Conservation (phyloP, 176 grass and related monocot genomes). For the Poa annua region DNA sequence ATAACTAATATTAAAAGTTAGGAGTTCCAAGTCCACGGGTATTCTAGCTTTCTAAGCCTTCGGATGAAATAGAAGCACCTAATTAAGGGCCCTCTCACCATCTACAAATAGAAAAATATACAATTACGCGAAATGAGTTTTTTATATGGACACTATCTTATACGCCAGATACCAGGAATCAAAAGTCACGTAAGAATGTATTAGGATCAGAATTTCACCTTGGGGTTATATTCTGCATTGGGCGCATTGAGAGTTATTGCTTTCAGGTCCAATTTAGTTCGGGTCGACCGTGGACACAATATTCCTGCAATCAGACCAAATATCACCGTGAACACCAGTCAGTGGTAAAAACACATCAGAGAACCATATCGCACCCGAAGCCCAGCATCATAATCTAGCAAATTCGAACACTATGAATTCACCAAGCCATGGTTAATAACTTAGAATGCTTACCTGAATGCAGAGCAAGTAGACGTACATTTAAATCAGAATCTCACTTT, state of each 20-base stretch:
- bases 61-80: too few species aligned
- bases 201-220: slow-evolving; percentile 38
- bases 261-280: slow-evolving; percentile 79
- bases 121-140: too few species aligned
- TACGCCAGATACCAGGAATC: neutral
- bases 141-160: too few species aligned
- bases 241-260: slow-evolving; percentile 74
- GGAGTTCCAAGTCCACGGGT: too few species aligned
- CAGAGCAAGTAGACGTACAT: too few species aligned
- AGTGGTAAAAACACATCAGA: neutral
- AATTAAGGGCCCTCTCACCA: too few species aligned
- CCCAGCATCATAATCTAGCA: neutral
- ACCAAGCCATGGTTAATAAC: neutral
- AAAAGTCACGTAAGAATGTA: neutral
- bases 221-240: slow-evolving; percentile 86
- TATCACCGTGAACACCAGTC: neutral
- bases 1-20: too few species aligned
- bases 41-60: too few species aligned
- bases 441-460: neutral
- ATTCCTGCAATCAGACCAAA: slow-evolving; percentile 53
- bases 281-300: slow-evolving; percentile 86
- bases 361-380: neutral
- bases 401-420: neutral
- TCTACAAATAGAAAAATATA: too few species aligned
- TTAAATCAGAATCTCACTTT: too few species aligned